These are phyloP conservation scores for Mycena vitilis DNA, from an alignment of 768 basidiomycete genomes.

Conservation along the genomic window DNA sequence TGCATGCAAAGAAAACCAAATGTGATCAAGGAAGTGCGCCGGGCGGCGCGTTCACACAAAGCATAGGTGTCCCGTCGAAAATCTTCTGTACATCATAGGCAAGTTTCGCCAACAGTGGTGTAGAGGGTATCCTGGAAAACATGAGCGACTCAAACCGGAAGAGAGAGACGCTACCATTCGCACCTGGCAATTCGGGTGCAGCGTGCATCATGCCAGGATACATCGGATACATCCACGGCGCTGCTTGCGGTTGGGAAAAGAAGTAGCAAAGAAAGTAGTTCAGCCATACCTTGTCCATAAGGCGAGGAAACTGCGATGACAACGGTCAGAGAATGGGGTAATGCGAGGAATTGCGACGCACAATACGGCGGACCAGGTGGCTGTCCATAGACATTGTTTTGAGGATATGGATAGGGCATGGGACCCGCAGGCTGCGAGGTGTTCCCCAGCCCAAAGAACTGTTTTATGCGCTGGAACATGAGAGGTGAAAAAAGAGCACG, in stretches of 20 bases:
- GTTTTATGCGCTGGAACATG: slow-evolving; percentile 17
- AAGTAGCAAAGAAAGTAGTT: neutral
- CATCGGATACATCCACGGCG: neutral
- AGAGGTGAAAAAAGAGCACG: neutral
- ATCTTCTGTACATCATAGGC: no score
- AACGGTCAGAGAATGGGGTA: neutral
- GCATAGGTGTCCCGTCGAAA: no score
- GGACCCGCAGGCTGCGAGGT: neutral
- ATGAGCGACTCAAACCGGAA: no score
- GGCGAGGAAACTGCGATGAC: neutral
- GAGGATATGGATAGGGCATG: neutral
- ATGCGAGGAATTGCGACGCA: neutral
- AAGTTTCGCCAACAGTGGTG: no score
- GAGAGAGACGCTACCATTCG: neutral
- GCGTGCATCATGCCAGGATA: neutral
- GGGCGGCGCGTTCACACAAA: no score
- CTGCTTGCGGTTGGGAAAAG: neutral
- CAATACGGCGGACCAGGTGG: neutral
- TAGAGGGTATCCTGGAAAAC: neutral
- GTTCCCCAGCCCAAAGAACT: slow-evolving; percentile 1
- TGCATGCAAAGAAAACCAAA: no score
- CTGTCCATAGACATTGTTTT: slow-evolving; percentile 2
- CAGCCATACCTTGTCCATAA: neutral
- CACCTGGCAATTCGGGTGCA: neutral
- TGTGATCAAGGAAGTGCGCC: no score